Conservation (phyloP, 1,284 basidiomycete genomes). For the Boletus sp. region DNA sequence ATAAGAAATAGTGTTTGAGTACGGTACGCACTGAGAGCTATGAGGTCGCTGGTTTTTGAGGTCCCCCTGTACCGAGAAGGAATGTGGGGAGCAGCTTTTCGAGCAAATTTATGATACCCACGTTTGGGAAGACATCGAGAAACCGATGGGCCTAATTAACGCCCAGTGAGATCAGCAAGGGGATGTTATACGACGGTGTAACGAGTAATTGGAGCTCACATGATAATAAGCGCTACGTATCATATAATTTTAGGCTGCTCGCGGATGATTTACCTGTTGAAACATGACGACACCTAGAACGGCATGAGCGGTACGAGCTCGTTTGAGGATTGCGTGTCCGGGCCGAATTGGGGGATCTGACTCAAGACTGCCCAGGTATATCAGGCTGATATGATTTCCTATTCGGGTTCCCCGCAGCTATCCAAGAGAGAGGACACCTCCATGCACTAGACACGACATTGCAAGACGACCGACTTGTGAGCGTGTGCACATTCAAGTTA, state of each 20-base stretch:
- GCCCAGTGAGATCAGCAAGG: not conserved
- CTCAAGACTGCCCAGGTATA: not conserved
- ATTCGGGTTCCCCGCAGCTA: too few relatives aligned
- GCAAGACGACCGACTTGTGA: too few relatives aligned
- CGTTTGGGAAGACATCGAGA: constrained; percentile 5
- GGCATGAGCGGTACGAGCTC: not conserved
- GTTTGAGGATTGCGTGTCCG: not conserved
- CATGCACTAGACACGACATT: too few relatives aligned
- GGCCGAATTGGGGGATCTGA: not conserved
- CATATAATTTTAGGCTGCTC: not conserved
- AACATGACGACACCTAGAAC: not conserved
- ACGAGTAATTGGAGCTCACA: not conserved
- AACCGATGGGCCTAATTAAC: not conserved
- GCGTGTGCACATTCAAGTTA: too few relatives aligned
- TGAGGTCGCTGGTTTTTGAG: not conserved
- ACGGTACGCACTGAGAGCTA: constrained; percentile 12
- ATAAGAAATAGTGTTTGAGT: not conserved
- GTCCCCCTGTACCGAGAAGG: not conserved
- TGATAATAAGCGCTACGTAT: not conserved
- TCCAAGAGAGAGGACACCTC: too few relatives aligned
- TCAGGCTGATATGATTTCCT: too few relatives aligned
- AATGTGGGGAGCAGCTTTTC: not conserved
- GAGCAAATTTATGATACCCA: not conserved
- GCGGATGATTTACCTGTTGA: not conserved
- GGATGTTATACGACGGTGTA: not conserved